phyloP scores from a whole-genome alignment of 164 flowering plant genomes.

The Cinnamomum micranthum region DNA sequence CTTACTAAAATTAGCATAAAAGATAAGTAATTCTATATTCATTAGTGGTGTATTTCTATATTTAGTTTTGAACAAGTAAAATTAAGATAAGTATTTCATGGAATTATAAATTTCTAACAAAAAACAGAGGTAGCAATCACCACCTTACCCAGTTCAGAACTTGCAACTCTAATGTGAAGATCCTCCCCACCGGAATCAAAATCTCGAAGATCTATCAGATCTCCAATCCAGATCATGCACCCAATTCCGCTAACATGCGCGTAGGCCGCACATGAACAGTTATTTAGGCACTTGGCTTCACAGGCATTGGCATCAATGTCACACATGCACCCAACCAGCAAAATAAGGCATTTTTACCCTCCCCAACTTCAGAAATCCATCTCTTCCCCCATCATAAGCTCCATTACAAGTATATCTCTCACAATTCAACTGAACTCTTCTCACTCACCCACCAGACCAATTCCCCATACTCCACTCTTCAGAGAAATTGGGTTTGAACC shows the following conservation, averaged over 20 bases:
- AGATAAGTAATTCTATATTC: neutral
- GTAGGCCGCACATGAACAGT: constrained; percentile 30
- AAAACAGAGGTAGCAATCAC: neutral
- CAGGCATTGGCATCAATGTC: constrained; percentile 1
- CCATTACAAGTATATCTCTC: neutral
- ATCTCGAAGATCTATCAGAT: neutral
- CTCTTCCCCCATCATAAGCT: neutral
- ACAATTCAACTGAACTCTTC: constrained; percentile 10
- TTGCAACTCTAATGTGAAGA: constrained; percentile 14
- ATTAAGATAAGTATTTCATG: neutral
- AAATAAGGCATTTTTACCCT: constrained; percentile 22
- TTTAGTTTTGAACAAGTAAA: neutral
- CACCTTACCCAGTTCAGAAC: constrained; percentile 13
- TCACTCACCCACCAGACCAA: constrained; percentile 23
- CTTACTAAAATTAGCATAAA: neutral
- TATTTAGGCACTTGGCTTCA: constrained; percentile 14
- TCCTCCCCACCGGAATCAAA: constrained; percentile 4
- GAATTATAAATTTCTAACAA: neutral
- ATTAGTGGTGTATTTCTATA: neutral
- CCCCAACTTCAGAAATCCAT: constrained; percentile 13
- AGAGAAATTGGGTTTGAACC: constrained; percentile 2
- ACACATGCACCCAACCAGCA: neutral
- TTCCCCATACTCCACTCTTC: constrained; percentile 12
- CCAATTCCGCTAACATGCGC: constrained; percentile 7
- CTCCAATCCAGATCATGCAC: constrained; percentile 7